These are phyloP conservation scores for Dictyostelium firmibasis DNA, from an alignment of 78 protist species.

Conservation along the genomic window DNA sequence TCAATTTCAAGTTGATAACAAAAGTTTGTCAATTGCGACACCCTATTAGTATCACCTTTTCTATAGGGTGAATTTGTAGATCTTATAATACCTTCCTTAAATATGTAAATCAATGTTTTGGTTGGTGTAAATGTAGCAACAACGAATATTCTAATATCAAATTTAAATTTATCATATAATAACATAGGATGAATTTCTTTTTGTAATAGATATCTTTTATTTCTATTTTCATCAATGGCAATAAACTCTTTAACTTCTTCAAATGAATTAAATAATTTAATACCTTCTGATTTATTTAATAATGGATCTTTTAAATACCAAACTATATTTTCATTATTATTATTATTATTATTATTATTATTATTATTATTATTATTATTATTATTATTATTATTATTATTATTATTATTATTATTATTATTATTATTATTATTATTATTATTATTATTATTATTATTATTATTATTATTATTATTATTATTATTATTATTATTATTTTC, in stretches of 20 bases:
- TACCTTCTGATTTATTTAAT: conserved; percentile 16
- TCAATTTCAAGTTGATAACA: conserved; percentile 13
- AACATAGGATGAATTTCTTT: conserved; percentile 31
- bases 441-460: not conserved
- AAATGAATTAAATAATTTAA: conserved; percentile 8
- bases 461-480: not conserved
- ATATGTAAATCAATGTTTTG: not conserved
- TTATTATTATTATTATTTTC: no score
- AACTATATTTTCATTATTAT: not conserved
- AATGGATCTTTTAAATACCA: conserved; percentile 64
- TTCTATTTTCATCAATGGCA: not conserved
- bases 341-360: no score
- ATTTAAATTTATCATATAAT: conserved; percentile 1
- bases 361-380: not conserved
- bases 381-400: not conserved
- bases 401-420: not conserved
- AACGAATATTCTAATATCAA: conserved; percentile 37
- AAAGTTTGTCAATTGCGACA: conserved; percentile 45
- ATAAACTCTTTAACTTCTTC: not conserved
- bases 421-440: no score
- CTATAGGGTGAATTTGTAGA: not conserved
- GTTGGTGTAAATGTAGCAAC: not conserved
- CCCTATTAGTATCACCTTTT: not conserved
- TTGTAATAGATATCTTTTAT: conserved; percentile 39
- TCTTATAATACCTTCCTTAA: conserved; percentile 46